Base-by-base conservation (phyloP, 306 rosid species). In the Quercus aquifolioides region DNA sequence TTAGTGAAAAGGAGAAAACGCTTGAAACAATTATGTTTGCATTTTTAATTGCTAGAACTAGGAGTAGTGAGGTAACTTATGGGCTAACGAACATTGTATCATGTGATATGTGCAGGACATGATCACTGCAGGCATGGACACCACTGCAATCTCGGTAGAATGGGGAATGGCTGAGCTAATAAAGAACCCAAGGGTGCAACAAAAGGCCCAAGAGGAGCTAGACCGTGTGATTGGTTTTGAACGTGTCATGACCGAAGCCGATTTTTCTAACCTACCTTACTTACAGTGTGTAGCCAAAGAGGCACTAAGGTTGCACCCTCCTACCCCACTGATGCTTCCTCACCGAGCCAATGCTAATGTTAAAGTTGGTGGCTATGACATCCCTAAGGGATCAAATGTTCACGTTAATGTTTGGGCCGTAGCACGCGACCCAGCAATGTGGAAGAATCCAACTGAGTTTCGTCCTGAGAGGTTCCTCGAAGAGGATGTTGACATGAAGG, bases 111-210 rank as follows among this genome's bases (percentile, higher is more conserved):
- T 19, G 72, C 65, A 94, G 98, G 97, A 94, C 71, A 94, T 92
- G 97, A 91, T 92, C 68, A 91, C 97, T 0, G 97, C 99, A 2
- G 97, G 99, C 46, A 91, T 84, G 91, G 97, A 95, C 86, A 94
- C 98, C 1, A 90, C 94, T 0, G 84, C 92, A 6, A 92, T 92
- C 4, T 82, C 92, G 2, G 94, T 77, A 11, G 98, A 94, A 73
- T 92, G 97, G 97, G 97, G 88, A 21, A 89, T 92, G 97, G 97
- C 98, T 0, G 97, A 94, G 84, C 58, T 94, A 23, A 85, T 94
- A 20, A 87, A 78, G 71, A 89, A 90, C 79, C 97, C 94, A 70
- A 88, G 97, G 33, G 97, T 91, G 31, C 97, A 92, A 54, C 89
- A 87, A 4, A 94, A 92, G 80, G 99, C 89, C 56, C 99, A 92